These are phyloP conservation scores for Macadamia tetraphylla DNA, from an alignment of 164 flowering plant species.

Conservation along the genomic window DNA sequence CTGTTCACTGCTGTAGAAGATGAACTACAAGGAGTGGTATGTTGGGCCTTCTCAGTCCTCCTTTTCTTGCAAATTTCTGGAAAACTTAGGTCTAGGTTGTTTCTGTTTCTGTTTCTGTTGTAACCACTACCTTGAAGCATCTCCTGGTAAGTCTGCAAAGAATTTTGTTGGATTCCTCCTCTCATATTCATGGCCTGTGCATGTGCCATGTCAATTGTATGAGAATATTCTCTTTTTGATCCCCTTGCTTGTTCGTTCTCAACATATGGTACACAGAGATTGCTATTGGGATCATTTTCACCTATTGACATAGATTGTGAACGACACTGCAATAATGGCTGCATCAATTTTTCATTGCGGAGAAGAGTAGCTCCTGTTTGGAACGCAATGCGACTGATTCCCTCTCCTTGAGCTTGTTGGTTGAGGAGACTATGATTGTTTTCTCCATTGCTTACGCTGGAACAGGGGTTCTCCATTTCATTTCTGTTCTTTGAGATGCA, in stretches of 20 bases:
- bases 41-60: conserved; percentile 40
- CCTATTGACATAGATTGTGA: neutral
- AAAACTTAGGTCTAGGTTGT: conserved; percentile 17
- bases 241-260: conserved; percentile 19
- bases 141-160: conserved; percentile 17
- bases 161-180: conserved; percentile 24
- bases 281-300: conserved; percentile 7
- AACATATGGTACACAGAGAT: conserved; percentile 15
- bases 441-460: neutral
- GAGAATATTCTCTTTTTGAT: conserved; percentile 25
- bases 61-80: conserved; percentile 46
- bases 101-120: conserved; percentile 4
- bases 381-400: neutral
- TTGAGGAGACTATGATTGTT: neutral
- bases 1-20: conserved; percentile 9
- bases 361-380: neutral
- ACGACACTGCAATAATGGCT: conserved; percentile 1
- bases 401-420: conserved; percentile 1
- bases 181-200: conserved; percentile 13
- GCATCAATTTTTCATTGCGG: neutral
- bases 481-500: conserved; percentile 10
- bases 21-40: conserved; percentile 16
- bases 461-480: neutral
- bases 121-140: conserved; percentile 7
- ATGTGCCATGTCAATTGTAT: conserved; percentile 13